Conservation (phyloP, 2,329 filamentous ascomycete genomes). For the Sporothrix inflata region DNA sequence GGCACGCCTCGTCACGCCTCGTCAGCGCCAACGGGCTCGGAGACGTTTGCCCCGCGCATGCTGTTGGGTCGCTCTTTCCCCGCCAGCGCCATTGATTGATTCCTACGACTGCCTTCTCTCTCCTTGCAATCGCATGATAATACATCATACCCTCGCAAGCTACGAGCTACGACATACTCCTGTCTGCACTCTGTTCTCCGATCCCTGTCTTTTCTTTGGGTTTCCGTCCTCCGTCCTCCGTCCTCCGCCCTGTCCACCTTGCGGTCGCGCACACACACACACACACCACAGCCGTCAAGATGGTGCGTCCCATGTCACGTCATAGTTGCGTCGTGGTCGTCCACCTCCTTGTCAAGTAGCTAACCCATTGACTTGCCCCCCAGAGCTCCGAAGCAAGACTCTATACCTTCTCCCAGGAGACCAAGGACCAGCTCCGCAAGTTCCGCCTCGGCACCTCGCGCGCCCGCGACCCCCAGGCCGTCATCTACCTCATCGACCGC, state of each 20-base stretch:
- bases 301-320: slow-evolving; percentile 4
- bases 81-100: not conserved
- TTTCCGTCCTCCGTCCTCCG: not conserved
- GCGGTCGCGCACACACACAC: not conserved
- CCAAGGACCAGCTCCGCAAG: slow-evolving; percentile 86
- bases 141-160: not conserved
- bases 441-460: slow-evolving; percentile 91
- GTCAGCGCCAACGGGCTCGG: slow-evolving; percentile 12
- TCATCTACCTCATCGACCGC: slow-evolving; percentile 93
- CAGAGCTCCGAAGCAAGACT: slow-evolving; percentile 80
- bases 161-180: not conserved
- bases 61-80: slow-evolving; percentile 6
- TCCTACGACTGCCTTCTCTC: not conserved
- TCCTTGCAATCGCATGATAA: not conserved
- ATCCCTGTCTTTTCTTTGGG: not conserved
- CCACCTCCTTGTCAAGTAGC: not conserved
- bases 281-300: not conserved
- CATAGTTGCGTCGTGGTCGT: not conserved
- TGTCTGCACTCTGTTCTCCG: not conserved
- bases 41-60: not conserved
- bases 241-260: not conserved
- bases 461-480: slow-evolving; percentile 82
- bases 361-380: not conserved
- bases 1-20: not conserved
- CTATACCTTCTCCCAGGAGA: slow-evolving; percentile 91